Conservation (phyloP, 305 asterid genomes). For the Coffea humblotiana region DNA sequence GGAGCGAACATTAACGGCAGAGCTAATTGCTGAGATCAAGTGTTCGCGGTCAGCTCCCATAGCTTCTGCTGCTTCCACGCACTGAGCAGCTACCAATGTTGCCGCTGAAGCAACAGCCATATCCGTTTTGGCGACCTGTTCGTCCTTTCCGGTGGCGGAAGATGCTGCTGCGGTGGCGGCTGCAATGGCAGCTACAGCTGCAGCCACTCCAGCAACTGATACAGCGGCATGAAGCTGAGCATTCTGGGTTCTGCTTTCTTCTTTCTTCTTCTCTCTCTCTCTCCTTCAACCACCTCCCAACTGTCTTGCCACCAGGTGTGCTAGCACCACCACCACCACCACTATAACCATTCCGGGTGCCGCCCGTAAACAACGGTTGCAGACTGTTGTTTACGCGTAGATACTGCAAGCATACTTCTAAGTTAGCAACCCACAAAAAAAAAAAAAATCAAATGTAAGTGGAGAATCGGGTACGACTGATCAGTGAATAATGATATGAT, state of each 20-base stretch:
- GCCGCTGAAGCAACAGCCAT: conserved; percentile 99
- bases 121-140: conserved; percentile 77
- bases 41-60: conserved; percentile 96
- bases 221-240: conserved; percentile 96
- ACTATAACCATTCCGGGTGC: conserved; percentile 51
- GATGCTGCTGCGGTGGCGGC: conserved; percentile 95
- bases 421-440: not conserved
- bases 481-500: too few relatives aligned
- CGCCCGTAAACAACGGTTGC: conserved; percentile 80
- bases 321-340: conserved; percentile 30
- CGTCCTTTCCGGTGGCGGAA: conserved; percentile 59
- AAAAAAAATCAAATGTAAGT: too few relatives aligned
- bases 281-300: conserved; percentile 98
- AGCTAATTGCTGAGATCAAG: conserved; percentile 84
- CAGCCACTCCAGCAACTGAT: conserved; percentile 92
- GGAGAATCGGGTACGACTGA: too few relatives aligned
- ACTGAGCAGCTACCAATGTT: conserved; percentile 91
- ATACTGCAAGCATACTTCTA: conserved; percentile 46
- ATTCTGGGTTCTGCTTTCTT: conserved; percentile 81
- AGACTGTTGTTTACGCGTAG: conserved; percentile 84
- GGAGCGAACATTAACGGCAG: conserved; percentile 87
- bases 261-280: conserved; percentile 94
- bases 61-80: conserved; percentile 94
- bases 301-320: conserved; percentile 94
- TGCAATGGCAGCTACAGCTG: conserved; percentile 92